A percentile compares a stretch with the other conserved stretches of the same genome.
Evolutionary conservation across 345 rosid genomes (phyloP).

Genomic region (Ricinus communis): DNA sequence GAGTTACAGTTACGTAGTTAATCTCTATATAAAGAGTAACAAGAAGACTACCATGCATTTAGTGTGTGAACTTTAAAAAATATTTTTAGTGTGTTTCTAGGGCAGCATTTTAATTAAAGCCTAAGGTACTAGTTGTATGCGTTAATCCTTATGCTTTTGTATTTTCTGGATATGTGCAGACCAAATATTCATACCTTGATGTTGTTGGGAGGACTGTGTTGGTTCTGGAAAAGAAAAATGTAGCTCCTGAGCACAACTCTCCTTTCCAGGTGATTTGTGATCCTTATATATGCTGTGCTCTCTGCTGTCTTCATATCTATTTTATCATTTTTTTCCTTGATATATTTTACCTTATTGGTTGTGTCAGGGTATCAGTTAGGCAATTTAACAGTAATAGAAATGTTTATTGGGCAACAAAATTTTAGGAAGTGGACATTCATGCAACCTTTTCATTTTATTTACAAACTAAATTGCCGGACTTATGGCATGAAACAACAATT

Average conservation of each 20-base stretch:
- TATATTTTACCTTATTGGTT: neutral
- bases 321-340: neutral
- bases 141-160: neutral
- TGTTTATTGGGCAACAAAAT: neutral
- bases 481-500: too few species aligned
- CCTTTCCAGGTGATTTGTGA: slow-evolving; percentile 75
- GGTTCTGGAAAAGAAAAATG: slow-evolving; percentile 86
- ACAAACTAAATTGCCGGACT: too few species aligned
- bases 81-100: neutral
- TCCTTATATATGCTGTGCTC: neutral
- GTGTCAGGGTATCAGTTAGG: neutral
- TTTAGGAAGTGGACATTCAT: neutral
- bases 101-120: neutral
- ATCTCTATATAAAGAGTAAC: neutral
- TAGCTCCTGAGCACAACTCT: slow-evolving; percentile 68
- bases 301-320: slow-evolving; percentile 3
- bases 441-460: slow-evolving; percentile 11
- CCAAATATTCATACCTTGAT: slow-evolving; percentile 93
- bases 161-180: slow-evolving; percentile 42
- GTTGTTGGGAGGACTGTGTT: slow-evolving; percentile 93
- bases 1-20: neutral
- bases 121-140: neutral
- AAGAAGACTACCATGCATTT: neutral
- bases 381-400: neutral
- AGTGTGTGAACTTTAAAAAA: neutral